phyloP scores from a whole-genome alignment of 1,284 basidiomycete genomes.

The Leccinum brunneo-olivaceum region DNA sequence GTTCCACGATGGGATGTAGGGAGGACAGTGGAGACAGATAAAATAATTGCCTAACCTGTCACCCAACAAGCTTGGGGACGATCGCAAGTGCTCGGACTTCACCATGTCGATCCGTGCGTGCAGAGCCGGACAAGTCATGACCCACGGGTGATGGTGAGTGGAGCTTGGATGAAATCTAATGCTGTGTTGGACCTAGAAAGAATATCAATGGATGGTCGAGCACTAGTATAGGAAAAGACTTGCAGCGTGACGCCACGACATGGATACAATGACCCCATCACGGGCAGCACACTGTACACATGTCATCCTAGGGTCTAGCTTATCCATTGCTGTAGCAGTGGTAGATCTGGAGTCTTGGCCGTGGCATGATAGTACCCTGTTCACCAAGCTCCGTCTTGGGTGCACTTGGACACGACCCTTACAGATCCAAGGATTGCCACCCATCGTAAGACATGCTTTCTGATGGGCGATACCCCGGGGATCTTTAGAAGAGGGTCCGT shows the following conservation, averaged over 20 bases:
- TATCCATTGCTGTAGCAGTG: conserved; percentile 27
- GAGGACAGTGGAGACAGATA: conserved; percentile 24
- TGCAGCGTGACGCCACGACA: conserved; percentile 25
- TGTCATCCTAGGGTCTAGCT: conserved; percentile 11
- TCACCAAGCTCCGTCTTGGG: conserved; percentile 15
- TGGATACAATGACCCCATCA: conserved; percentile 6
- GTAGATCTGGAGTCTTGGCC: conserved; percentile 22
- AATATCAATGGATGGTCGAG: not conserved
- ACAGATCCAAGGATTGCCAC: conserved; percentile 30
- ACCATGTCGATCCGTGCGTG: conserved; percentile 1
- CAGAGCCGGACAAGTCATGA: not conserved
- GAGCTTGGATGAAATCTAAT: conserved; percentile 14
- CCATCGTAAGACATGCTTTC: conserved; percentile 21
- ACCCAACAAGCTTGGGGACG: conserved; percentile 1
- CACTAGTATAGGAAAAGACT: conserved; percentile 1
- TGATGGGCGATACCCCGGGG: conserved; percentile 20
- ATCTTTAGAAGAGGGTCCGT: conserved; percentile 16
- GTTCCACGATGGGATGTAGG: conserved; percentile 26
- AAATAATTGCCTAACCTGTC: conserved; percentile 14
- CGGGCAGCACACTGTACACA: conserved; percentile 16
- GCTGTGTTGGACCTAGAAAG: conserved; percentile 19
- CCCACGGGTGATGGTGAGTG: conserved; percentile 10
- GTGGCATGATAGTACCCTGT: conserved; percentile 17
- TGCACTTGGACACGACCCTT: conserved; percentile 20
- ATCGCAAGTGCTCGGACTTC: not conserved